phyloP scores from a whole-genome alignment of 2,329 filamentous ascomycete species.

The Hysterium pulicare region DNA sequence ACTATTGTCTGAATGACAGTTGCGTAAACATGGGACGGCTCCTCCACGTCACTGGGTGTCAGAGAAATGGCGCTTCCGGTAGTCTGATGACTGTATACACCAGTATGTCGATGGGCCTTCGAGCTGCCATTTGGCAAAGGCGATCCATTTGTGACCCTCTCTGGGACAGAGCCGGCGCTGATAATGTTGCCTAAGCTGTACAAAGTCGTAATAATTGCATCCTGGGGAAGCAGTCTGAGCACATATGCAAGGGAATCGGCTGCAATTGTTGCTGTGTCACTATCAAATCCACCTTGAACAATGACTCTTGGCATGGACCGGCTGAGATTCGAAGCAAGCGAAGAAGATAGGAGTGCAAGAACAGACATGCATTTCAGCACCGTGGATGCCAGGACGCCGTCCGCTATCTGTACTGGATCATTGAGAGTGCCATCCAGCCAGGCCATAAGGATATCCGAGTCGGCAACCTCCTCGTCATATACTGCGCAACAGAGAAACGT shows the following conservation, averaged over 20 bases:
- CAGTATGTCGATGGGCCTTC: conserved; percentile 42
- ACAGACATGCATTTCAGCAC: conserved; percentile 80
- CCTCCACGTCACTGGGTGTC: conserved; percentile 70
- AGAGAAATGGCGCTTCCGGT: conserved; percentile 79
- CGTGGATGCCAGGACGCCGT: conserved; percentile 70
- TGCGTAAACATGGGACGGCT: conserved; percentile 70
- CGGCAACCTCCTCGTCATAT: conserved; percentile 76
- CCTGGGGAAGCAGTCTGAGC: conserved; percentile 78
- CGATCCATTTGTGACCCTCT: conserved; percentile 47
- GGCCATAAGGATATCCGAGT: conserved; percentile 70
- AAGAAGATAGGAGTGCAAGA: conserved; percentile 70
- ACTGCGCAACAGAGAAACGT: conserved; percentile 83
- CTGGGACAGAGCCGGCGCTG: conserved; percentile 62
- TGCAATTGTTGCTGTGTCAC: conserved; percentile 68
- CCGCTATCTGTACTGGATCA: conserved; percentile 78
- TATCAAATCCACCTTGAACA: conserved; percentile 73
- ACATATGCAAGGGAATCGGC: conserved; percentile 82
- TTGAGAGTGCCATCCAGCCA: conserved; percentile 84
- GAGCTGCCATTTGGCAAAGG: conserved; percentile 47
- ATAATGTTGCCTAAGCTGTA: conserved; percentile 96
- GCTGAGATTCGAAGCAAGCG: conserved; percentile 71
- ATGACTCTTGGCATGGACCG: conserved; percentile 81
- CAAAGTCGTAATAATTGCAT: conserved; percentile 89
- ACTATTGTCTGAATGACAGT: conserved; percentile 96
- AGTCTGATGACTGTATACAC: conserved; percentile 43